Percentiles rank a stretch among this genome's conserved stretches.
These are phyloP conservation scores for Penicillium pulvis DNA, from an alignment of 495 filamentous ascomycete species.

Conservation along the genomic window DNA sequence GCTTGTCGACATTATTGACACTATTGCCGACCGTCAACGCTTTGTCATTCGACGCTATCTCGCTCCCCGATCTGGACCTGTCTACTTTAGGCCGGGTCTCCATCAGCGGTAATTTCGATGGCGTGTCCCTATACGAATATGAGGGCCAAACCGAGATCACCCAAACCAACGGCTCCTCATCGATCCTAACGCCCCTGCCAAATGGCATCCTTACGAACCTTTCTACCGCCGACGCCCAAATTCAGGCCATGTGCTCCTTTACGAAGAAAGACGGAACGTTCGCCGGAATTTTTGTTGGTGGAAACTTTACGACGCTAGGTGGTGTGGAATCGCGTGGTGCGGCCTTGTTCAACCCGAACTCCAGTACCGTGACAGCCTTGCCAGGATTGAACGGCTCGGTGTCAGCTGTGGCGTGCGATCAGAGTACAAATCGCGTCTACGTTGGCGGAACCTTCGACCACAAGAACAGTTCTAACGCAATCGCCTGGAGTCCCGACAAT, in stretches of 20 bases:
- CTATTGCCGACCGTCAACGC: conserved; percentile 46
- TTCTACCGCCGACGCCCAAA: conserved; percentile 75
- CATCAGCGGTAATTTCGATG: conserved; percentile 86
- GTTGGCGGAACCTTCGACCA: conserved; percentile 84
- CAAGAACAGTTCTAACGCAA: conserved; percentile 82
- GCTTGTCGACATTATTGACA: conserved; percentile 43
- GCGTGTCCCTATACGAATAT: conserved; percentile 88
- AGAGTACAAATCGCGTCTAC: conserved; percentile 80
- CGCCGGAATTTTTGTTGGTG: conserved; percentile 79
- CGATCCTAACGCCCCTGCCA: conserved; percentile 78
- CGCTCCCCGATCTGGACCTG: conserved; percentile 79
- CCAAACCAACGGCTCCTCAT: conserved; percentile 74
- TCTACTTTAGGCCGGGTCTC: conserved; percentile 80
- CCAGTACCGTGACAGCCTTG: conserved; percentile 66
- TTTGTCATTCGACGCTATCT: conserved; percentile 69
- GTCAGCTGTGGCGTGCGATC: conserved; percentile 78
- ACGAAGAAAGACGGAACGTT: conserved; percentile 64
- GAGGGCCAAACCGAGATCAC: conserved; percentile 71
- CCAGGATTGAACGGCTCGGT: conserved; percentile 81
- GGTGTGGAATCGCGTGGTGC: conserved; percentile 73
- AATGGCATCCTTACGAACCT: conserved; percentile 81
- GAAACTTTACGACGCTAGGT: conserved; percentile 94
- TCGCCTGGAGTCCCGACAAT: conserved; percentile 70
- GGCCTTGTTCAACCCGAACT: conserved; percentile 75
- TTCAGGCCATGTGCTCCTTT: conserved; percentile 85